Evolutionary conservation across 2,329 filamentous ascomycete genomes (phyloP).

Genomic region (Penicillium psychrosexuale): DNA sequence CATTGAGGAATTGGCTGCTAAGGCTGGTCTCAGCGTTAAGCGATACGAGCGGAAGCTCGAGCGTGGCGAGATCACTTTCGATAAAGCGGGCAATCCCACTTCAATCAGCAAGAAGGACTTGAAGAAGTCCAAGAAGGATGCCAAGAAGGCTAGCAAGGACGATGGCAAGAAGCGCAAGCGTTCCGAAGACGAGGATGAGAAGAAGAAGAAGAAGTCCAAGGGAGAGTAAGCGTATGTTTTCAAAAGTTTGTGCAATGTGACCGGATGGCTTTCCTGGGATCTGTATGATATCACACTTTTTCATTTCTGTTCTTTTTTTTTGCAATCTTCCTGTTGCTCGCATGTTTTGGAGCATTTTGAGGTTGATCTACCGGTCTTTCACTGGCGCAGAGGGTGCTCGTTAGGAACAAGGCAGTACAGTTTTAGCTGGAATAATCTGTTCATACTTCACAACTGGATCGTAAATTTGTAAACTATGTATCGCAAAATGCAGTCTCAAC

Average conservation of each 20-base stretch:
- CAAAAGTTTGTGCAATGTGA: conserved; percentile 37
- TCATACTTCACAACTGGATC: conserved; percentile 17
- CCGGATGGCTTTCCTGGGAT: conserved; percentile 29
- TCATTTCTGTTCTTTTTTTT: conserved; percentile 25
- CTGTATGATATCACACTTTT: conserved; percentile 46
- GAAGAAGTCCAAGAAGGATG: conserved; percentile 68
- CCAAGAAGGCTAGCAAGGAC: conserved; percentile 54
- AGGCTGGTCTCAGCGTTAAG: conserved; percentile 67
- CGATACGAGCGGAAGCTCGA: conserved; percentile 78
- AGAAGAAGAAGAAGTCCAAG: conserved; percentile 46
- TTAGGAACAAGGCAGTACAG: conserved; percentile 34
- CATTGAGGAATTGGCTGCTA: conserved; percentile 59
- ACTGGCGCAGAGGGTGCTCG: conserved; percentile 30
- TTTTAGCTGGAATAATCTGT: conserved; percentile 29
- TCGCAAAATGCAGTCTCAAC: not conserved
- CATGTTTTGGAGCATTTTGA: conserved; percentile 25
- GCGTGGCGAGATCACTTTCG: conserved; percentile 68
- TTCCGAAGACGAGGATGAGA: conserved; percentile 56
- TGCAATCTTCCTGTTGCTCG: conserved; percentile 23
- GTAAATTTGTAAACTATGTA: not conserved
- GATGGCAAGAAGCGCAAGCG: conserved; percentile 72
- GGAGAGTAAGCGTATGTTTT: conserved; percentile 58
- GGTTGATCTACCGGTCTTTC: conserved; percentile 31
- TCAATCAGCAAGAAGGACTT: conserved; percentile 72
- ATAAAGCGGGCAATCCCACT: conserved; percentile 62